Evolutionary conservation across 1,139 yeast species (phyloP), one percentile per base, ranked within the genome.

Genomic region (Candida mesenterica): DNA sequence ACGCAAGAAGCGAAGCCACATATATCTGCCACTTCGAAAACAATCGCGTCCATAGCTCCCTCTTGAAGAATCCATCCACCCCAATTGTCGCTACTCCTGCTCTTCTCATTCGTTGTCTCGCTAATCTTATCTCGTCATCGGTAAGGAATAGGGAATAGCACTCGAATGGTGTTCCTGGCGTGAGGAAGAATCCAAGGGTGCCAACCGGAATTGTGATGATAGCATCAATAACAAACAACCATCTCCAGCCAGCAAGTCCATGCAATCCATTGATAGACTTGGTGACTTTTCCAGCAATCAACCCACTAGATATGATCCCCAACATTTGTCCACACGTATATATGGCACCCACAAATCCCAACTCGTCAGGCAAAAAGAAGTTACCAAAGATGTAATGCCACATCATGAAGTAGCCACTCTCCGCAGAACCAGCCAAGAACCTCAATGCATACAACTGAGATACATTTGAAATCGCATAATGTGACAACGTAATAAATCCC

Each of bases 141-240:
- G 47, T 43, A 27, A 48, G 36, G 40, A 48, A 44, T 15, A 46
- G 41, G 10, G 47, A 41, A 38, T 46, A 48, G 33, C 50, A 46
- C 25, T 39, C 46, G 5, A 43, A 40, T 17, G 52, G 52, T 3
- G 52, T 46, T 9, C 50, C 89, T 2, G 90, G 92, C 42, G 81
- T 61, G 42, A 70, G 47, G 47, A 75, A 73, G 45, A 77, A 68
- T 0, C 89, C 89, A 42, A 78, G 57, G 8, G 82, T 22, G 9
- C 83, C 88, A 36, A 82, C 76, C 2, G 65, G 75, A 24, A 80
- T 52, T 2, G 87, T 75, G 25, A 81, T 63, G 29, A 77, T 54
- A 4, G 82, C 83, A 53, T 82, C 88, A 38, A 82, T 69, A 39
- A 82, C 71, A 49, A 78, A 82, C 58, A 79, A 75, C 87, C 88